Conservation (phyloP, 441 rosid species). For the Oxalis stricta region DNA sequence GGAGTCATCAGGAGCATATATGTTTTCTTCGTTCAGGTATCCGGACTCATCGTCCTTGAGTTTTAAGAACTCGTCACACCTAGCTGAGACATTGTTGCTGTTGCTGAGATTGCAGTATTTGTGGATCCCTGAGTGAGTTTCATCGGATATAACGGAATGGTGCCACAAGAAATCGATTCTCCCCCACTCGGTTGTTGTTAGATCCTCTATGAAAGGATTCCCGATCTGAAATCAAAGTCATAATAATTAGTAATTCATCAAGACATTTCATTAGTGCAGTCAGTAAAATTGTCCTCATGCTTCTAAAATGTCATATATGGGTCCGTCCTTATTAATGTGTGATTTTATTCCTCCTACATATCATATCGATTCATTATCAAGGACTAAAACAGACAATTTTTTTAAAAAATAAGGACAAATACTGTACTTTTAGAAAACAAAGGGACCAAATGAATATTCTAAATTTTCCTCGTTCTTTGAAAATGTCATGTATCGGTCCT, state of each 20-base stretch:
- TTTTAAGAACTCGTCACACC: neutral
- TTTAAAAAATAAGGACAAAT: too few species aligned
- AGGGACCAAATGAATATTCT: too few species aligned
- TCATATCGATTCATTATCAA: too few species aligned
- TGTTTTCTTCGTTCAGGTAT: slow-evolving; percentile 8
- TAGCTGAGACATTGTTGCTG: neutral
- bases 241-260: neutral
- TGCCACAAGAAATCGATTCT: slow-evolving; percentile 5
- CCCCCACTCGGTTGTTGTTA: neutral
- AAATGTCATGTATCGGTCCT: too few species aligned
- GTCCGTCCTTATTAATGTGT: too few species aligned
- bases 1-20: slow-evolving; percentile 25
- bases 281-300: neutral
- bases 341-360: too few species aligned
- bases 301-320: too few species aligned
- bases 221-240: slow-evolving; percentile 24
- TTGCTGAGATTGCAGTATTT: slow-evolving; percentile 11
- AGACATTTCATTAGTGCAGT: neutral
- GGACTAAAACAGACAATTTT: too few species aligned
- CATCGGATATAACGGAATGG: slow-evolving; percentile 18
- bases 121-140: slow-evolving; percentile 9
- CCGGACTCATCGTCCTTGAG: neutral
- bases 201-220: slow-evolving; percentile 12
- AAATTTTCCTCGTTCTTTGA: too few species aligned
- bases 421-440: too few species aligned